phyloP scores from a whole-genome alignment of 805 yeast species.

The Cyberlindnera veronae region DNA sequence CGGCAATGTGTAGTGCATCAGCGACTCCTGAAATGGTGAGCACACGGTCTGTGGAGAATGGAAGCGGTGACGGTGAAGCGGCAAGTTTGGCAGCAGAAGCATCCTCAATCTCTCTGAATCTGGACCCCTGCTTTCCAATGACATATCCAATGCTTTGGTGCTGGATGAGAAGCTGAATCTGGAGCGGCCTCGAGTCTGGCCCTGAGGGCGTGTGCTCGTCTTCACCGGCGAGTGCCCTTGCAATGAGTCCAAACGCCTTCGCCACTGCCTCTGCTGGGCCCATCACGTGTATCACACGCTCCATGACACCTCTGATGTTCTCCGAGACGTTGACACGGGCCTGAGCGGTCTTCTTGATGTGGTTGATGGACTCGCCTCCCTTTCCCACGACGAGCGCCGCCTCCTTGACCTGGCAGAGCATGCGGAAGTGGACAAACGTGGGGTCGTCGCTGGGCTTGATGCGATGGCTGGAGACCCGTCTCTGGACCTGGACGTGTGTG shows the following conservation, averaged over 20 bases:
- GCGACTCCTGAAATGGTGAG: conserved; percentile 73
- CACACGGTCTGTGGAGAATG: conserved; percentile 74
- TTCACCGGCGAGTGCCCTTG: conserved; percentile 63
- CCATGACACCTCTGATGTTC: conserved; percentile 66
- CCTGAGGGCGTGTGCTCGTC: conserved; percentile 62
- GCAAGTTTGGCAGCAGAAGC: conserved; percentile 71
- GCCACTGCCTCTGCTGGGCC: conserved; percentile 80
- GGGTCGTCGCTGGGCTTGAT: conserved; percentile 45
- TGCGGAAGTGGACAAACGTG: conserved; percentile 62
- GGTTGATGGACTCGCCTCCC: conserved; percentile 71
- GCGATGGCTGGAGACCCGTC: conserved; percentile 21
- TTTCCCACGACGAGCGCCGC: conserved; percentile 76
- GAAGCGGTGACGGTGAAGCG: conserved; percentile 70
- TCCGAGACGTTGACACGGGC: conserved; percentile 72
- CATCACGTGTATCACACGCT: conserved; percentile 67
- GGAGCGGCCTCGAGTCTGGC: conserved; percentile 49
- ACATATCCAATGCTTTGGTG: conserved; percentile 77
- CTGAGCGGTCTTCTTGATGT: conserved; percentile 57
- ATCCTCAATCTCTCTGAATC: conserved; percentile 78
- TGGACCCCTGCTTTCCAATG: conserved; percentile 72
- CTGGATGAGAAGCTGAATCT: conserved; percentile 64
- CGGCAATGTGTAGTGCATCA: conserved; percentile 83
- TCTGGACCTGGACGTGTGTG: background rate
- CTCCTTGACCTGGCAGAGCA: conserved; percentile 73
- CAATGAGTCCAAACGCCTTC: conserved; percentile 72